Evolutionary conservation across 1,284 basidiomycete species (phyloP), one percentile per base, ranked within the genome.

Genomic region (Testicularia cyperi): DNA sequence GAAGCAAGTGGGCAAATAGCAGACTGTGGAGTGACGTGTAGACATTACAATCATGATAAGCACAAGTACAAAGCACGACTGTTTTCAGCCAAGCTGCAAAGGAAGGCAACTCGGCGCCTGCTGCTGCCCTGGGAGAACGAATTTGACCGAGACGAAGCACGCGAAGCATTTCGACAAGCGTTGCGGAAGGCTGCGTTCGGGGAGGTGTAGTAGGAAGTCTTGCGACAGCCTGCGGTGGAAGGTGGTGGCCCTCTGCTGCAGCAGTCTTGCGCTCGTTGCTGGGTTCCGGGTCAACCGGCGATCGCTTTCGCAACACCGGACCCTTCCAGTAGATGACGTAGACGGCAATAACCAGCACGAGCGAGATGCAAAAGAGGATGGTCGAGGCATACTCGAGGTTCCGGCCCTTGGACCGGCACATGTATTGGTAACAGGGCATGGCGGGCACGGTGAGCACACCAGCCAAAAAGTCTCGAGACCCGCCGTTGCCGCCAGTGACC

Each of bases 241-340:
- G 33, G 9, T 9, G 6, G 10, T 9, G 33, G 9, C 8, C 18
- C 10, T 6, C 20, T 7, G 20, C 35, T 5, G 42, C 22, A 4
- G 42, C 45, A 7, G 28, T 29, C 33, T 48, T 44, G 15, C 48
- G 44, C 22, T 53, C 43, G 5, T 36, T 25, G 14, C 44, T 16
- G 26, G 54, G 56, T 36, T 60, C 45, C 45, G 53, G 49, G 4
- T 49, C 56, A 19, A 60, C 53, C 3, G 45, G 56, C 13, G 56
- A 60, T 29, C 56, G 49, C 37, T 60, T 60, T 35, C 56, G 56
- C 9, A 60, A 35, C 16, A 41, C 41, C 7, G 56, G 56, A 29
- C 79, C 79, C 25, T 79, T 70, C 57, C 57, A 77, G 57, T 79
- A 79, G 69, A 80, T 78, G 26, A 80, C 60, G 51, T 76, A 80